Evolutionary conservation across 306 rosid genomes (phyloP).

Genomic region (Cyclanthera cordifolia): DNA sequence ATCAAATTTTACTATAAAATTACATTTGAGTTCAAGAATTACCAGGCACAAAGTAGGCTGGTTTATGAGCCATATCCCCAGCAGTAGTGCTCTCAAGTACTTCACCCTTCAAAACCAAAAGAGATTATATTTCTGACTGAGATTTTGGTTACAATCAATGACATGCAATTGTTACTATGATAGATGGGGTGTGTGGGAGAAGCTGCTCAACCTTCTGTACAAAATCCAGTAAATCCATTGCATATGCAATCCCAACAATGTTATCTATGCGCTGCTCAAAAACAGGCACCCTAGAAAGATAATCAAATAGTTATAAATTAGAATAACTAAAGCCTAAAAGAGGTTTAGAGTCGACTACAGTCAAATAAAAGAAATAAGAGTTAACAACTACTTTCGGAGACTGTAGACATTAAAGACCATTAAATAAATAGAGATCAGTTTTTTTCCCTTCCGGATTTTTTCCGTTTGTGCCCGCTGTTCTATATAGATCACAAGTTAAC

Average conservation of each 20-base stretch:
- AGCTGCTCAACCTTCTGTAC: conserved; percentile 57
- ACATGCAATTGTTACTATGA: conserved; percentile 21
- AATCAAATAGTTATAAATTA: conserved; percentile 5
- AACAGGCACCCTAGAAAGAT: conserved; percentile 74
- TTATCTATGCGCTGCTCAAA: conserved; percentile 98
- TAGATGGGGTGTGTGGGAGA: conserved; percentile 15
- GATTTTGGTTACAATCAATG: conserved; percentile 31
- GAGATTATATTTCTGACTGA: conserved; percentile 46
- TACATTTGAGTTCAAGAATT: conserved; percentile 18
- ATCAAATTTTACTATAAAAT: not conserved
- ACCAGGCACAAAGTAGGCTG: conserved; percentile 99
- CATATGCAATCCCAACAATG: conserved; percentile 96
- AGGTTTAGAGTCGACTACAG: not conserved
- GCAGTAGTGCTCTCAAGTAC: conserved; percentile 70
- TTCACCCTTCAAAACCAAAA: conserved; percentile 88
- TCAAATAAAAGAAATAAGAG: not conserved
- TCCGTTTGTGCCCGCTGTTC: not conserved
- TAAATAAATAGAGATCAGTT: not conserved
- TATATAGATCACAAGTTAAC: not conserved
- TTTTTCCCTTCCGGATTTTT: not conserved
- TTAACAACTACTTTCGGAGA: not conserved
- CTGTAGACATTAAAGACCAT: not conserved
- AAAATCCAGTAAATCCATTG: conserved; percentile 90
- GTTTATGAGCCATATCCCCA: conserved; percentile 96
- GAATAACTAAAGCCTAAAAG: not conserved